These are phyloP conservation scores for Thinopyrum elongatum DNA, from an alignment of 176 grass and related monocot species.

Conservation along the genomic window DNA sequence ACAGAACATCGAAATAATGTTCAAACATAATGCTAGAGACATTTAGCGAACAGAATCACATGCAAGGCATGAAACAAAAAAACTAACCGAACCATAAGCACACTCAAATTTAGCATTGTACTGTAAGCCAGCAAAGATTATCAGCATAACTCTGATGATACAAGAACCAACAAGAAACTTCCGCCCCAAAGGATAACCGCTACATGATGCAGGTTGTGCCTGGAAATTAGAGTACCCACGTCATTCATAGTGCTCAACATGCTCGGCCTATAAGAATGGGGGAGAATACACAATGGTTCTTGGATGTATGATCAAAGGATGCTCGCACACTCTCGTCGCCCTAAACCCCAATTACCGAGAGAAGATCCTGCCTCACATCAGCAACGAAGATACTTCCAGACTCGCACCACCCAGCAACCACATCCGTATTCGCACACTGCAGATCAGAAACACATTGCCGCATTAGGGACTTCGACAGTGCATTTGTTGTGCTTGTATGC, in stretches of 20 bases:
- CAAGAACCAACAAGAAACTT: neutral
- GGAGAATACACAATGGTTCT: neutral
- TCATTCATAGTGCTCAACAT: neutral
- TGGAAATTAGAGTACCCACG: neutral
- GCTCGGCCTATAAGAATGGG: neutral
- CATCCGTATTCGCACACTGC: slow-evolving; percentile 67
- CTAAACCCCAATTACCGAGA: neutral
- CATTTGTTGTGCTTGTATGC: neutral
- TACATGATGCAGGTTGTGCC: neutral
- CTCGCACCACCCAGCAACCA: slow-evolving; percentile 79
- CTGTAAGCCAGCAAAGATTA: neutral
- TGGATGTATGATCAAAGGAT: neutral
- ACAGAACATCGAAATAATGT: neutral
- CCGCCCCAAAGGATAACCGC: neutral
- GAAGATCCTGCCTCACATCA: slow-evolving; percentile 47
- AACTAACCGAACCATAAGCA: neutral
- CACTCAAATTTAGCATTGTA: too few relatives aligned
- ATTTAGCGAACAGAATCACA: neutral
- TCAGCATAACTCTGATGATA: neutral
- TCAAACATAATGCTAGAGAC: neutral
- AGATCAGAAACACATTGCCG: neutral
- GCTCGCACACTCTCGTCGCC: neutral
- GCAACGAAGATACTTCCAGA: slow-evolving; percentile 80
- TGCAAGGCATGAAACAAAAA: neutral
- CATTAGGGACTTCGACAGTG: neutral